Evolutionary conservation across 2,329 filamentous ascomycete species (phyloP), one percentile per base, ranked within the genome.

Genomic region (Acephala macrosclerotiorum): DNA sequence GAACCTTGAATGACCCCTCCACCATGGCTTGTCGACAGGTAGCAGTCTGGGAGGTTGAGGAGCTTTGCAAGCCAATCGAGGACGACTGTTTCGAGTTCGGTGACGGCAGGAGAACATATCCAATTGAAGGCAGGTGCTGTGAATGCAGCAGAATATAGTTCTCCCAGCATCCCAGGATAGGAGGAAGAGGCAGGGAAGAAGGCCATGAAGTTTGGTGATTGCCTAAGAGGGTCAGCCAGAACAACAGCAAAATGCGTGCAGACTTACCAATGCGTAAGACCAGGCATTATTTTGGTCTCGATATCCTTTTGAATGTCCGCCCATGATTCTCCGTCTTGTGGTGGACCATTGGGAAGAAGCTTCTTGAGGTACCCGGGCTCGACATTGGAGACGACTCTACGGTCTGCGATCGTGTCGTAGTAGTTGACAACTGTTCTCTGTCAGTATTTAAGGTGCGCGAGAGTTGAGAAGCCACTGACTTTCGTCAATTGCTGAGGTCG

Each of bases 1-100:
- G 90, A 94, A 25, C 95, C 94, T 77, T 97, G 94, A 68, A 98
- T 96, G n/a, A 97, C 94, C 36, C 95, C 95, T 22, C 95, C 95
- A 7, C 85, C 88, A n/a, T 88, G 84, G 0, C 89, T 90, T 0
- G 89, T 88, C 57, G 91, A 95, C 22, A 91, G 81, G 75, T 90
- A 98, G 71, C 86, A 90, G 12, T 85, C 79, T 0, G 95, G 94
- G 26, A 98, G 82, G 1, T 81, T 87, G 14, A 97, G 79, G 9
- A 93, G 85, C 77, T 91, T 87, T 18, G 91, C 93, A 3, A 97
- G 81, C 94, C 95, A 98, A 79, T 98, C 95, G 77, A 97, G 85
- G 51, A 97, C 91, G 26, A 97, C 85, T 0, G 94, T 97, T 83
- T 98, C 95, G 57, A 98, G 85, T 80, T 98, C 95, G 0, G 95